A percentile compares a stretch with the other conserved stretches of the same genome.
These are phyloP conservation scores for Panus rudis DNA, from an alignment of 768 basidiomycete genomes.

Conservation along the genomic window DNA sequence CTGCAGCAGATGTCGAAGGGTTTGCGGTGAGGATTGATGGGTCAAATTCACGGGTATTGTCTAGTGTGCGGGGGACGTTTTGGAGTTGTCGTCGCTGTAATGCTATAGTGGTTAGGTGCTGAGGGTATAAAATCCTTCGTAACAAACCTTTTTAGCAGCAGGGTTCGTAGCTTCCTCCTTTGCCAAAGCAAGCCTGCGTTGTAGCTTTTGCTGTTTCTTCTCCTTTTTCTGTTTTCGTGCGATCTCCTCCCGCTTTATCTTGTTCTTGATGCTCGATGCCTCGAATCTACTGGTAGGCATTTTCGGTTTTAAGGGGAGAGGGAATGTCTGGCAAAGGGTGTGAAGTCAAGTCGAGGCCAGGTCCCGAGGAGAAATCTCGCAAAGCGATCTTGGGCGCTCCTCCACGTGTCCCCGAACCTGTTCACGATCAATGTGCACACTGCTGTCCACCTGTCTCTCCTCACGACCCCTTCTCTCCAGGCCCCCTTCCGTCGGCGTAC, in stretches of 20 bases:
- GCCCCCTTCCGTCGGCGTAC: constrained; percentile 6
- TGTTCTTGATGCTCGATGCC: constrained; percentile 75
- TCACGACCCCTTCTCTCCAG: not conserved
- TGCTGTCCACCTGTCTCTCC: not conserved
- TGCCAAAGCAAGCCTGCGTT: constrained; percentile 68
- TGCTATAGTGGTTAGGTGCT: not conserved
- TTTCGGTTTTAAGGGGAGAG: not conserved
- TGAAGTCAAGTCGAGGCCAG: too few relatives aligned
- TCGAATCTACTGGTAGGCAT: constrained; percentile 58
- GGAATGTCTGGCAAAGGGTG: not conserved
- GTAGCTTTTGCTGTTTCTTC: constrained; percentile 75
- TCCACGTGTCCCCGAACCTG: constrained; percentile 4
- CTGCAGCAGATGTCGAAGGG: constrained; percentile 24
- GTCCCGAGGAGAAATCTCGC: constrained; percentile 1
- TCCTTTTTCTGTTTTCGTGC: constrained; percentile 66
- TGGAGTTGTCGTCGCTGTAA: constrained; percentile 70
- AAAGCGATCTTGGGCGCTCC: too few relatives aligned
- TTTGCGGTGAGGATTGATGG: constrained; percentile 57
- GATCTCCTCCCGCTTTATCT: constrained; percentile 78
- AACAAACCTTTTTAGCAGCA: constrained; percentile 63
- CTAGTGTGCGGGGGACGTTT: constrained; percentile 87
- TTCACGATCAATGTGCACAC: constrained; percentile 1
- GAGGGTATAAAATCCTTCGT: not conserved
- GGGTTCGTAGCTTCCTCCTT: constrained; percentile 75
- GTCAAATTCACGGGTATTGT: constrained; percentile 87